Evolutionary conservation across 2,329 filamentous ascomycete genomes (phyloP).

Genomic region (Aspergillus sp.): DNA sequence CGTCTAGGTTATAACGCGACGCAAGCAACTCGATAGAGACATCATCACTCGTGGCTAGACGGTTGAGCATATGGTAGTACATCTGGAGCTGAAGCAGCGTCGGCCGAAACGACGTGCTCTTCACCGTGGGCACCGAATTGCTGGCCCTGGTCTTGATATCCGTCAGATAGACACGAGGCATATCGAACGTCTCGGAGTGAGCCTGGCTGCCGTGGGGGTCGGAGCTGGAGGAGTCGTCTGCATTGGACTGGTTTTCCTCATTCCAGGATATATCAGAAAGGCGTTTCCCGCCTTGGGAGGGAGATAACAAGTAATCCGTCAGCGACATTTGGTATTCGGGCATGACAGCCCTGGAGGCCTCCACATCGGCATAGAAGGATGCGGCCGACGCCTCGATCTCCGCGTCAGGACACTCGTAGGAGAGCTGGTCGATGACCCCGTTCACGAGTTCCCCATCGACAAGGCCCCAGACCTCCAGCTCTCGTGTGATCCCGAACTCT

Average conservation of each 20-base stretch:
- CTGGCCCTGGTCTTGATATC: constrained; percentile 81
- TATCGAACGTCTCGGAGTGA: constrained; percentile 19
- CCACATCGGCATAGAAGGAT: constrained; percentile 36
- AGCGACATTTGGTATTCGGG: constrained; percentile 47
- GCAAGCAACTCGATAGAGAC: constrained; percentile 70
- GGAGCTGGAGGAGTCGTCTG: constrained; percentile 10
- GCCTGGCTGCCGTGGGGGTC: constrained; percentile 9
- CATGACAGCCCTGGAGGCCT: constrained; percentile 32
- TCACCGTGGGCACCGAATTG: constrained; percentile 58
- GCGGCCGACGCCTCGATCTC: constrained; percentile 63
- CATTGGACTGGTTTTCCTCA: constrained; percentile 6
- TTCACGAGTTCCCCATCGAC: constrained; percentile 80
- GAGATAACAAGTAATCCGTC: constrained; percentile 42
- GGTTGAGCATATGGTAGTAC: constrained; percentile 80
- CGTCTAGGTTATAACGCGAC: constrained; percentile 66
- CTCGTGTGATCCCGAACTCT: constrained; percentile 68
- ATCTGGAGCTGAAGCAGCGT: constrained; percentile 85
- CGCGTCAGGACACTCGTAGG: constrained; percentile 70
- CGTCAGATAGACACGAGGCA: constrained; percentile 64
- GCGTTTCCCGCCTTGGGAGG: constrained; percentile 33
- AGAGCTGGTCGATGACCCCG: constrained; percentile 85
- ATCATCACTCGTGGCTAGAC: constrained; percentile 64
- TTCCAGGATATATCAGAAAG: constrained; percentile 30
- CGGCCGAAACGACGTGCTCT: constrained; percentile 63
- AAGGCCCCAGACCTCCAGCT: constrained; percentile 81